Conservation (phyloP, 2,329 filamentous ascomycete species). For the Zymoseptoria pseudotritici region DNA sequence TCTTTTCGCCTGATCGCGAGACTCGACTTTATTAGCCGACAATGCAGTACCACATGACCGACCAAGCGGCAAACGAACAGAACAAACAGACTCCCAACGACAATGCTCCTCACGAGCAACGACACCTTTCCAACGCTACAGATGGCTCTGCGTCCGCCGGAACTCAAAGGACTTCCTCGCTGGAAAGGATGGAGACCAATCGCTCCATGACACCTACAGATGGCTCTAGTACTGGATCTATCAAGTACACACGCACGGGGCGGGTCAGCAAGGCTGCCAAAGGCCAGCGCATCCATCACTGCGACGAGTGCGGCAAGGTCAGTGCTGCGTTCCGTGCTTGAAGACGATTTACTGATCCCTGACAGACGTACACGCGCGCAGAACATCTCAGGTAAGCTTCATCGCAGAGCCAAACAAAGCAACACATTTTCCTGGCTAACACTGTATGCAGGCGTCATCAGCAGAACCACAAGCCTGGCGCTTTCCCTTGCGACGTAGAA, state of each 20-base stretch:
- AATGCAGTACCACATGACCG: neutral
- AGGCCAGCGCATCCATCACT: conserved; percentile 39
- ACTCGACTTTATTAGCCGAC: neutral
- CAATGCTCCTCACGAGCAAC: neutral
- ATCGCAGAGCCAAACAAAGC: neutral
- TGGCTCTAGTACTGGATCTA: conserved; percentile 13
- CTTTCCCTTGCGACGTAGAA: conserved; percentile 34
- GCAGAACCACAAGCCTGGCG: conserved; percentile 39
- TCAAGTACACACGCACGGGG: conserved; percentile 40
- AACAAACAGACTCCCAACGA: neutral
- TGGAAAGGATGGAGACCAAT: neutral
- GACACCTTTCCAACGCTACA: neutral
- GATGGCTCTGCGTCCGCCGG: neutral
- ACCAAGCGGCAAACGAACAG: neutral
- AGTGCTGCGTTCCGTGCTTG: conserved; percentile 9
- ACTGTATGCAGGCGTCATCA: conserved; percentile 36
- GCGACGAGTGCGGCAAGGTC: conserved; percentile 41
- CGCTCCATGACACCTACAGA: conserved; percentile 17
- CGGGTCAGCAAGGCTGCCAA: conserved; percentile 43
- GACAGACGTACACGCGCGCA: conserved; percentile 40
- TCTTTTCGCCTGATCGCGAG: neutral
- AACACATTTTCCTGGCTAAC: neutral
- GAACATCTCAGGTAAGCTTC: conserved; percentile 38
- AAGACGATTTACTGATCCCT: neutral
- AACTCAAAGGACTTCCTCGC: neutral